Evolutionary conservation across 2,329 filamentous ascomycete genomes (phyloP), one percentile per base, ranked within the genome.

Genomic region (Fusarium anthophilum): DNA sequence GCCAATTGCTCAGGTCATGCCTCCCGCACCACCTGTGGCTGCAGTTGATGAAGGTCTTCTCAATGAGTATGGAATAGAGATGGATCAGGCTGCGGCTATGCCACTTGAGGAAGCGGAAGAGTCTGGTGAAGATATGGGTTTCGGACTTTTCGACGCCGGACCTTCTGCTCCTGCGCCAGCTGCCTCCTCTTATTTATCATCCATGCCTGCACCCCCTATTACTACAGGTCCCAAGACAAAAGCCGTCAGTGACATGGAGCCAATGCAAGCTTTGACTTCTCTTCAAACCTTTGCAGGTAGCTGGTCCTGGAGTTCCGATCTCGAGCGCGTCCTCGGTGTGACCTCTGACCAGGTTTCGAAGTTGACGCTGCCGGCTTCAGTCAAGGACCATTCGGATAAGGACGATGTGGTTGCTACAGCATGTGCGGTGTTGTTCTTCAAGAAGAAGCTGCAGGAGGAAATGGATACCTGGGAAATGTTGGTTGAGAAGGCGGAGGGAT

Each of bases 391-490:
- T 3, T 32, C 70, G 1, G 57, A 65, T 6, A 57, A 67, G 20
- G 63, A 68, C 0, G 56, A 73, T 8, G 63, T 80, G 10, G 38
- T 81, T 12, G 79, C 79, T 11, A 82, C 82, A 11, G 60, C 78
- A 3, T 81, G 79, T 44, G 80, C 75, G 1, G 71, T 82, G 5
- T 65, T 75, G 7, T 83, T 73, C 47, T 70, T 93, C 69, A 85
- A 88, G 76, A 79, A 58, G 45, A 85, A 83, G 62, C 74, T 89
- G 66, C 73, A 41, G 0, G 80, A 71, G 0, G 83, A 88, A 57
- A 81, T 83, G 77, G 91, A 90, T 6, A 84, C 85, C 12, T 93
- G 91, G 91, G 90, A 91, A 70, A 83, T 93, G 84, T 81, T 93
- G 44, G 89, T 87, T 22, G 86, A 87, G 15, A 92, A 92, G 83